Evolutionary conservation across 345 rosid species (phyloP).

Genomic region (Lumnitzera littorea): DNA sequence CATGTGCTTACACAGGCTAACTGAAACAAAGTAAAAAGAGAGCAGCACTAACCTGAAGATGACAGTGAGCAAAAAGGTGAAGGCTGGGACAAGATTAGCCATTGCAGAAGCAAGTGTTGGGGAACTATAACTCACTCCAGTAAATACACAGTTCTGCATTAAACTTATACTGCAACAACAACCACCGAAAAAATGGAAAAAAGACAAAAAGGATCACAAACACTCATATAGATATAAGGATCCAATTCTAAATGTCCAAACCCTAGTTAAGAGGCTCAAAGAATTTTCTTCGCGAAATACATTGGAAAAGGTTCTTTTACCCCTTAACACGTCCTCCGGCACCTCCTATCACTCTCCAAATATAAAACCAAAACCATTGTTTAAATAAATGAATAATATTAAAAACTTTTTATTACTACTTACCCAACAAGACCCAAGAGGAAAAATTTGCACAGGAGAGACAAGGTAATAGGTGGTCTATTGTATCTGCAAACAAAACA

Average conservation of each 20-base stretch:
- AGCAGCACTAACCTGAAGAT: conserved; percentile 40
- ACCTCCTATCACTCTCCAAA: not conserved
- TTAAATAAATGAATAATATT: no score
- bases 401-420: not conserved
- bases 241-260: no score
- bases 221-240: no score
- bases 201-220: not conserved
- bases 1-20: no score
- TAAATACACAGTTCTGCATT: conserved; percentile 40
- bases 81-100: conserved; percentile 38
- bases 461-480: conserved; percentile 27
- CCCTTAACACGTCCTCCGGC: not conserved
- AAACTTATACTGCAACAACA: conserved; percentile 29
- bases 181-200: not conserved
- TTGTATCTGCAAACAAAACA: conserved; percentile 16
- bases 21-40: not conserved
- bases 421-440: conserved; percentile 41
- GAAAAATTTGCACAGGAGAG: conserved; percentile 40
- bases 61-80: conserved; percentile 54
- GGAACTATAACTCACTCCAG: conserved; percentile 46
- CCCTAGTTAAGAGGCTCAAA: no score
- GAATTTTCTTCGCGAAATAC: no score
- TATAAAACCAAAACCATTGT: no score
- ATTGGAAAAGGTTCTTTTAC: not conserved
- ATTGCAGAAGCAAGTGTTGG: conserved; percentile 52